A percentile compares a stretch with the other conserved stretches of the same genome.
phyloP scores from a whole-genome alignment of 1,284 basidiomycete genomes.

The Sparassis latifolia region DNA sequence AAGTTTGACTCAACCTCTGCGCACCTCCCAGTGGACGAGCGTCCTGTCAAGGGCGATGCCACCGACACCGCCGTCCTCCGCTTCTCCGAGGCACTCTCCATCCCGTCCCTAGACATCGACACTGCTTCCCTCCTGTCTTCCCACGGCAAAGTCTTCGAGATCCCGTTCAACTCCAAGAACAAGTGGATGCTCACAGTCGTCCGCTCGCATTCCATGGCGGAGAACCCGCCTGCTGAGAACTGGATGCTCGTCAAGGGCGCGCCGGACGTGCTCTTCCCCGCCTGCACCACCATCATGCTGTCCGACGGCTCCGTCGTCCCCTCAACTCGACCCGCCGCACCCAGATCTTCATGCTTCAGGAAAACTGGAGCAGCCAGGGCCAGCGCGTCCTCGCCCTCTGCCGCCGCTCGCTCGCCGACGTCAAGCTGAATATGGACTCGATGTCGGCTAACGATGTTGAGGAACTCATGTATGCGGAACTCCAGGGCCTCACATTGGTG shows the following conservation, averaged over 20 bases:
- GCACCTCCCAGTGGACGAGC: constrained; percentile 34
- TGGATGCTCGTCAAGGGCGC: constrained; percentile 51
- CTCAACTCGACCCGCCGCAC: constrained; percentile 25
- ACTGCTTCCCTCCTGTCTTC: constrained; percentile 18
- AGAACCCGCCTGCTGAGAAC: constrained; percentile 2
- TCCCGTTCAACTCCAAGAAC: constrained; percentile 61
- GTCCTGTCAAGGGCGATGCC: constrained; percentile 53
- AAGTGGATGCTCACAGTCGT: constrained; percentile 57
- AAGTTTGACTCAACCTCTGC: constrained; percentile 38
- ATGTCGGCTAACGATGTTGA: constrained; percentile 31
- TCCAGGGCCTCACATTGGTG: constrained; percentile 46
- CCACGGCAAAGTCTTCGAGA: constrained; percentile 32
- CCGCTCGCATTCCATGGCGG: constrained; percentile 10
- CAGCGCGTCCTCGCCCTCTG: constrained; percentile 55
- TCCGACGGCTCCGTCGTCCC: constrained; percentile 30
- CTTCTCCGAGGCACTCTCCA: constrained; percentile 43
- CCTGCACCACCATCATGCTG: constrained; percentile 35
- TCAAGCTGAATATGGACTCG: constrained; percentile 19
- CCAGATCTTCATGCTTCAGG: constrained; percentile 35
- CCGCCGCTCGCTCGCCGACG: constrained; percentile 25
- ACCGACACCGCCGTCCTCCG: constrained; percentile 60
- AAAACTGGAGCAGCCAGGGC: constrained; percentile 48
- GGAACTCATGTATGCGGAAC: constrained; percentile 29
- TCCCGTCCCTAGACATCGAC: constrained; percentile 16
- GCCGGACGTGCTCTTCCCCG: constrained; percentile 50